Conservation (phyloP, 257 asterid species). For the Forsythia suspensa region DNA sequence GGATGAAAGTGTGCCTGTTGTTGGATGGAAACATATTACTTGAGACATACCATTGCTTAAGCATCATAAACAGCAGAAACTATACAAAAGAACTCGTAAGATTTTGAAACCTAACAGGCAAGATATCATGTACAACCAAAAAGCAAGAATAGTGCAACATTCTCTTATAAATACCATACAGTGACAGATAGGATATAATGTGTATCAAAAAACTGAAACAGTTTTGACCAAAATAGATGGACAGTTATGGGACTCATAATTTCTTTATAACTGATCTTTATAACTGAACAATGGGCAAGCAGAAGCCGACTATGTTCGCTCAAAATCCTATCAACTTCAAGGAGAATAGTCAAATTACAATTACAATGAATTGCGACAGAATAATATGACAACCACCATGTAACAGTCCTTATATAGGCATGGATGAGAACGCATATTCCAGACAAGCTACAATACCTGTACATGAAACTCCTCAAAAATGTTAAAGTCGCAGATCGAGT, state of each 20-base stretch:
- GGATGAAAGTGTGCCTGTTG: conserved; percentile 85
- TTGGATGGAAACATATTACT: conserved; percentile 22
- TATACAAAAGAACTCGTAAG: conserved; percentile 4
- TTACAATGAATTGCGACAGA: conserved; percentile 2
- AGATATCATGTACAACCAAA: conserved; percentile 16
- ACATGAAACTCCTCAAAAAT: conserved; percentile 90
- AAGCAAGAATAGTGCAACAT: conserved; percentile 12
- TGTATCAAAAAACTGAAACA: not conserved
- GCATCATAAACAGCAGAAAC: conserved; percentile 13
- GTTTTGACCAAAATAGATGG: conserved; percentile 2
- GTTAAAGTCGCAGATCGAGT: conserved; percentile 93
- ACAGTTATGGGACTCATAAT: not conserved
- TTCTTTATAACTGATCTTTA: no score
- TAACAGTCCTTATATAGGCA: not conserved
- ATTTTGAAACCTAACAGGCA: conserved; percentile 3
- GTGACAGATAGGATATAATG: not conserved
- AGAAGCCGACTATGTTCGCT: not conserved
- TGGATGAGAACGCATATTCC: not conserved
- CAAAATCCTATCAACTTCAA: conserved; percentile 8
- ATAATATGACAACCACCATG: conserved; percentile 16
- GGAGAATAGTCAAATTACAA: conserved; percentile 3
- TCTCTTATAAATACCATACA: conserved; percentile 6
- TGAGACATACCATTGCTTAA: conserved; percentile 14
- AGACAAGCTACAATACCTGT: conserved; percentile 56
- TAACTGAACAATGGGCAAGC: conserved; percentile 6